Evolutionary conservation across 345 rosid species (phyloP), one percentile per base, ranked within the genome.

Genomic region (Hypericum androsaemum): DNA sequence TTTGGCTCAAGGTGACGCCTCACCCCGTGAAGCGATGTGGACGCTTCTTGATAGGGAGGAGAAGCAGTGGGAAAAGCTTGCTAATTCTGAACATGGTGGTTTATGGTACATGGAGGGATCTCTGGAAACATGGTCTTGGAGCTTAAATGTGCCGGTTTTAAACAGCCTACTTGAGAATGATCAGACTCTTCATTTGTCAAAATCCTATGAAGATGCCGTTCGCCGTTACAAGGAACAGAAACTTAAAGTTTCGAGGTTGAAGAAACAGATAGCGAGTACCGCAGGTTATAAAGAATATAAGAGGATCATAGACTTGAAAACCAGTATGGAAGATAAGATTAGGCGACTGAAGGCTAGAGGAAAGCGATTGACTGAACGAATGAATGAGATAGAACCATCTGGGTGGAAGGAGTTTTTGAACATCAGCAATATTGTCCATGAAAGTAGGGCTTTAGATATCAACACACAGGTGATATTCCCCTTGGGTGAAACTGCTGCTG

Each of bases 81-180:
- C 88, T 12, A 77, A 74, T 53, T 82, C 94, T 39, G 94, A 78
- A 56, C 70, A 71, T 47, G 98, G 95, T 57, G 83, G 88, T 54
- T 54, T 90, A 62, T 90, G 89, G 95, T 71, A 59, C 66, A 62
- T 64, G 69, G 95, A 84, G 66, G 98, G 96, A 53, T 90, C 96
- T 55, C 61, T 90, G 10, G 98, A 87, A 67, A 84, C 98, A 41
- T 87, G 98, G 98, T 82, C 96, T 0, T 90, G 98, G 98, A 84
- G 96, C 63, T 75, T 87, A 70, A 84, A 87, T 55, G 98, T 87
- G 53, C 98, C 98, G 0, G 92, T 90, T 67, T 67, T 90, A 62
- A 82, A 71, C 65, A 87, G 96, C 60, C 84, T 90, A 52, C 80
- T 86, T 0, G 89, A 84, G 47, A 73, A 60, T 44, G 92, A 87